Evolutionary conservation across 139 green algal genomes (phyloP).

Genomic region (Tetraselmis striata): DNA sequence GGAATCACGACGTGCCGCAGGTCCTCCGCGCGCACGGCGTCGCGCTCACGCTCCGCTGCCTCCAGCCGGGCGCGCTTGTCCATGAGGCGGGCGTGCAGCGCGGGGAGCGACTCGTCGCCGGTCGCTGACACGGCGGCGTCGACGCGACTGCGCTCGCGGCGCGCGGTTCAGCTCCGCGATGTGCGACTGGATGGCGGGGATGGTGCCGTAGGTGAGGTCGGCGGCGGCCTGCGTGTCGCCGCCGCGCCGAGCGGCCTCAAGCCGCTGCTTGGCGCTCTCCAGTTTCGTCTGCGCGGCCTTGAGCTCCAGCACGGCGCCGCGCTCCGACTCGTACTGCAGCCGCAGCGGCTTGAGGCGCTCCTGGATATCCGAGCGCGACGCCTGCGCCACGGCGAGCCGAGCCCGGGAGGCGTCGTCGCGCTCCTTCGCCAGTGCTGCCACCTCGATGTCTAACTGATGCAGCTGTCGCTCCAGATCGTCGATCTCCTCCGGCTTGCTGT

Average conservation of each 20-base stretch:
- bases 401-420: not conserved
- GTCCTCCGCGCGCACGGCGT: conserved; percentile 36
- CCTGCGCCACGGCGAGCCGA: not conserved
- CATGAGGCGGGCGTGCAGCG: not conserved
- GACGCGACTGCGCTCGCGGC: not conserved
- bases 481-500: conserved; percentile 71
- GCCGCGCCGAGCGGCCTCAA: conserved; percentile 27
- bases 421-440: conserved; percentile 40
- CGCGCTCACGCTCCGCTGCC: conserved; percentile 47
- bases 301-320: conserved; percentile 15
- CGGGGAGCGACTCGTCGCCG: not conserved
- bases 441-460: conserved; percentile 41
- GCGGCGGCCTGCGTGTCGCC: not conserved
- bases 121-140: not conserved
- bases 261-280: conserved; percentile 60
- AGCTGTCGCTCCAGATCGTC: conserved; percentile 69
- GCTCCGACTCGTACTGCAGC: conserved; percentile 50
- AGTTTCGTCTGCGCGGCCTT: conserved; percentile 65
- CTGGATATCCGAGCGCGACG: conserved; percentile 4
- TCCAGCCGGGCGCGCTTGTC: conserved; percentile 13
- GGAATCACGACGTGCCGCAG: conserved; percentile 70
- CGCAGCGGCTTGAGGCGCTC: conserved; percentile 75
- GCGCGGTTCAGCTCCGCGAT: not conserved
- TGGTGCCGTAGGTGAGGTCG: not conserved
- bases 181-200: not conserved